A percentile compares a stretch with the other conserved stretches of the same genome.
Conservation (phyloP, 805 yeast genomes). For the Tetrapisispora fleetii region DNA sequence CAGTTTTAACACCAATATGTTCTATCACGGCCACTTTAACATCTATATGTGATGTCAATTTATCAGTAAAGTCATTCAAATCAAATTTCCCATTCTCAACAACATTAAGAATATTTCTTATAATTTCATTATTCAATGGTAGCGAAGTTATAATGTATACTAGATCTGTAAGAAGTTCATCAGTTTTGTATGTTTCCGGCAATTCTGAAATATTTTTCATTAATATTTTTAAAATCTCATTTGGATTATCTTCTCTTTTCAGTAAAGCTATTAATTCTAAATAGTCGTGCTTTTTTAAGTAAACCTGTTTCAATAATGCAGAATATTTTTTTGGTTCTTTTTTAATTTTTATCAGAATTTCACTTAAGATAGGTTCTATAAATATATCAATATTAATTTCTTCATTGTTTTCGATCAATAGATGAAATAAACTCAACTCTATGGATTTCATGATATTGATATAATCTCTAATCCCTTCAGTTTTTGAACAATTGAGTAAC, state of each 20-base stretch:
- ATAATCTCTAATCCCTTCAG: constrained; percentile 8
- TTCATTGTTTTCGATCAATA: constrained; percentile 1
- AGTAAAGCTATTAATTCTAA: constrained; percentile 9
- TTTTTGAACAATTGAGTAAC: constrained; percentile 1
- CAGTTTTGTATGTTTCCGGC: constrained; percentile 8
- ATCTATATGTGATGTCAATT: constrained; percentile 7
- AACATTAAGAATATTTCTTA: constrained; percentile 7
- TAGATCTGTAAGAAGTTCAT: constrained; percentile 11
- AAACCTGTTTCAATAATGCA: constrained; percentile 9
- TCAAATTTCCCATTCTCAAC: constrained; percentile 7
- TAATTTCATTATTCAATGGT: neutral
- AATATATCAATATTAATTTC: constrained; percentile 10
- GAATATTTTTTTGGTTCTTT: constrained; percentile 1
- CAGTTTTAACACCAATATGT: constrained; percentile 12
- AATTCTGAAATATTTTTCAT: constrained; percentile 6
- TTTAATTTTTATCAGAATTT: constrained; percentile 9
- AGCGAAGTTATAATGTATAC: constrained; percentile 6
- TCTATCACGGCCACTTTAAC: constrained; percentile 21
- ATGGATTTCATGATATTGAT: constrained; percentile 15
- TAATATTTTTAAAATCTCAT: constrained; percentile 7
- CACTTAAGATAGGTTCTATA: constrained; percentile 11
- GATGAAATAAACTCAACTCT: constrained; percentile 17
- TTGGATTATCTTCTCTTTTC: constrained; percentile 3
- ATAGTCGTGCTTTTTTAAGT: constrained; percentile 9
- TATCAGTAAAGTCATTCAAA: constrained; percentile 10